Evolutionary conservation across 805 yeast genomes (phyloP).

Genomic region (Candida chauliodis): DNA sequence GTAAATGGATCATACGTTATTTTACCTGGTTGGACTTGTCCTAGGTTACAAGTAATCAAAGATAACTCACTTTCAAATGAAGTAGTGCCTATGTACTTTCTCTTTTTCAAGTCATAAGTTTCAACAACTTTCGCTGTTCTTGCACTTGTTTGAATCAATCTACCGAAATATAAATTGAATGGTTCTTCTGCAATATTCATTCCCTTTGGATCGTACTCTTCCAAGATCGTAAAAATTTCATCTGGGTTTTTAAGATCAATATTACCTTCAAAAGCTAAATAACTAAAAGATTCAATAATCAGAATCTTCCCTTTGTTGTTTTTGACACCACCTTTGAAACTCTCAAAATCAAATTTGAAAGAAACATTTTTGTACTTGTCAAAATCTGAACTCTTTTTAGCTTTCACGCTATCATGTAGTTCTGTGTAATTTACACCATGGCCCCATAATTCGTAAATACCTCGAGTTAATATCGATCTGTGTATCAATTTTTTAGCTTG

Average conservation of each 20-base stretch:
- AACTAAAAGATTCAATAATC: conserved; percentile 69
- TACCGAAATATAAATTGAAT: conserved; percentile 65
- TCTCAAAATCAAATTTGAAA: conserved; percentile 81
- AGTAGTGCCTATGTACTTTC: conserved; percentile 92
- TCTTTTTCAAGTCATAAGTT: conserved; percentile 70
- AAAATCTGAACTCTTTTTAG: conserved; percentile 27
- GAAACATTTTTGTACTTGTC: conserved; percentile 41
- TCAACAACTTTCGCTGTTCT: conserved; percentile 67
- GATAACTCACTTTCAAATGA: conserved; percentile 95
- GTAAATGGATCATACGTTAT: conserved; percentile 91
- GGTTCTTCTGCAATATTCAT: conserved; percentile 50
- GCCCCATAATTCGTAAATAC: conserved; percentile 86
- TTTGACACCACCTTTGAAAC: conserved; percentile 55
- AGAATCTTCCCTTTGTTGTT: conserved; percentile 45
- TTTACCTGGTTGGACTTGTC: conserved; percentile 62
- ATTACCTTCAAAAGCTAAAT: conserved; percentile 70
- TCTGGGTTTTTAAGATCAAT: conserved; percentile 78
- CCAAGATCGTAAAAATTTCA: conserved; percentile 65
- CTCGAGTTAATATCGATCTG: conserved; percentile 67
- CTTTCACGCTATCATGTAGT: conserved; percentile 51
- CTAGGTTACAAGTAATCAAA: conserved; percentile 81
- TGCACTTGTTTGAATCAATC: conserved; percentile 61
- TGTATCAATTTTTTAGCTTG: conserved; percentile 62
- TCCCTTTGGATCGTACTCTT: conserved; percentile 57
- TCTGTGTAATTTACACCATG: conserved; percentile 52